phyloP scores from a whole-genome alignment of 2,329 filamentous ascomycete genomes.

The Ophiostoma perfectum region DNA sequence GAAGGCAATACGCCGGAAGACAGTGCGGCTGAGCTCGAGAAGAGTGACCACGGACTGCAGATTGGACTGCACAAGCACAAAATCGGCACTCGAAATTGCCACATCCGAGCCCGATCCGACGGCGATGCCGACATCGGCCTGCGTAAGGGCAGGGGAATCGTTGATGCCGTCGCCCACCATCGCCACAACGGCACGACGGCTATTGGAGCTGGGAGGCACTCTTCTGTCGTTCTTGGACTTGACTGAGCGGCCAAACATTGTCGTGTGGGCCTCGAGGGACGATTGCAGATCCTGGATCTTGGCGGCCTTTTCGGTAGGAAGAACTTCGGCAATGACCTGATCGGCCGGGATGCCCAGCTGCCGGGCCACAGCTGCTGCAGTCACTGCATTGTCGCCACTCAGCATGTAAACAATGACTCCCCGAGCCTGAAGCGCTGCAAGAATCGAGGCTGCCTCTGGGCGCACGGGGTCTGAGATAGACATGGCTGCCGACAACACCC shows the following conservation, averaged over 20 bases:
- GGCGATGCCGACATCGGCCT: slow-evolving; percentile 77
- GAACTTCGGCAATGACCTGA: slow-evolving; percentile 80
- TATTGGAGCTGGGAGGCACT: too few species aligned
- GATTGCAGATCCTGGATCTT: slow-evolving; percentile 61
- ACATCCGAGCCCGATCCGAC: slow-evolving; percentile 80
- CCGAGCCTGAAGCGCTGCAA: slow-evolving; percentile 57
- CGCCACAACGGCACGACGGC: slow-evolving; percentile 55
- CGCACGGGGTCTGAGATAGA: slow-evolving; percentile 78
- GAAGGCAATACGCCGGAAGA: slow-evolving; percentile 73
- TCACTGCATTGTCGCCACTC: slow-evolving; percentile 83
- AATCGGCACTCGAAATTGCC: slow-evolving; percentile 73
- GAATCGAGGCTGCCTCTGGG: slow-evolving; percentile 60
- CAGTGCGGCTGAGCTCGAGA: slow-evolving; percentile 62
- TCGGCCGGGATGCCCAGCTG: slow-evolving; percentile 65
- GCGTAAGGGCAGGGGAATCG: slow-evolving; percentile 74
- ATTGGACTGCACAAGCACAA: slow-evolving; percentile 68
- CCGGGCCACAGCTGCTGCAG: slow-evolving; percentile 70
- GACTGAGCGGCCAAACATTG: slow-evolving; percentile 12
- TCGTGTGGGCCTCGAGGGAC: slow-evolving; percentile 39
- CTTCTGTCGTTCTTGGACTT: background rate
- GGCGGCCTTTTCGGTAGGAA: slow-evolving; percentile 75
- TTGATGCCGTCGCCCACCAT: slow-evolving; percentile 92
- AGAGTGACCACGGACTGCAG: slow-evolving; percentile 67
- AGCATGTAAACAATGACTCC: slow-evolving; percentile 84
- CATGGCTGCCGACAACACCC: slow-evolving; percentile 59